Evolutionary conservation across 2,329 filamentous ascomycete genomes (phyloP), one percentile per base, ranked within the genome.

Genomic region (Ceratocystis eucalypticola): DNA sequence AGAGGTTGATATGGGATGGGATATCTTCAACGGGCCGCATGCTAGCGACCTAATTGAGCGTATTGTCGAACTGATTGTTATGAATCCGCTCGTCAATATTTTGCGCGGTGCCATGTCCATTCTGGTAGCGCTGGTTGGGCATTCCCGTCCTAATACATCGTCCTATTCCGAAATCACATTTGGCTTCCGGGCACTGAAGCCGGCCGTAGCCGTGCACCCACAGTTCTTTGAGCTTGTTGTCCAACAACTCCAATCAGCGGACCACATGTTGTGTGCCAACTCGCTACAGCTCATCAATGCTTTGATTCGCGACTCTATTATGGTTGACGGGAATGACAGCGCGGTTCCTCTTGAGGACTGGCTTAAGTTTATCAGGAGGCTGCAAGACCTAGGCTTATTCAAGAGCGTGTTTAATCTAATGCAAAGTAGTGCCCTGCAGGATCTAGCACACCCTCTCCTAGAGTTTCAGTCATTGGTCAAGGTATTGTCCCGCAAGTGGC

Each of bases 1-100:
- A 69, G 94, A 99, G 77, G 88, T 97, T 48, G 94, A 97, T 77
- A 96, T 96, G 83, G 94, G 94, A 68, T 99, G 94, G 94, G 92
- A 97, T 70, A 85, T 88, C 68, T 89, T 92, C 72, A 86, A 89
- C 72, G 80, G 81, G 1, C 76, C 81, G 20, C 78, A 79, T 5
- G 78, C 84, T 17, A 81, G 84, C 67, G 88, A 90, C 71, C 79
- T 93, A 63, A 84, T 87, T 53, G 84, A 87, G 76, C 79, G 84
- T 79, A 85, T 96, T 69, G 92, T 97, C 71, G 88, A 96, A 75
- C 82, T 99, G 64, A 91, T 97, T 69, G 93, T 97, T 71, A 93
- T 86, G 41, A 94, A 97, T 74, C 94, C 93, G 28, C 83, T 99
- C 69, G 94, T 99, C 76, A 99, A 99, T 75, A 96, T 97, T 73